Evolutionary conservation across 495 filamentous ascomycete genomes (phyloP).

Genomic region (Hypoxylon trugodes): DNA sequence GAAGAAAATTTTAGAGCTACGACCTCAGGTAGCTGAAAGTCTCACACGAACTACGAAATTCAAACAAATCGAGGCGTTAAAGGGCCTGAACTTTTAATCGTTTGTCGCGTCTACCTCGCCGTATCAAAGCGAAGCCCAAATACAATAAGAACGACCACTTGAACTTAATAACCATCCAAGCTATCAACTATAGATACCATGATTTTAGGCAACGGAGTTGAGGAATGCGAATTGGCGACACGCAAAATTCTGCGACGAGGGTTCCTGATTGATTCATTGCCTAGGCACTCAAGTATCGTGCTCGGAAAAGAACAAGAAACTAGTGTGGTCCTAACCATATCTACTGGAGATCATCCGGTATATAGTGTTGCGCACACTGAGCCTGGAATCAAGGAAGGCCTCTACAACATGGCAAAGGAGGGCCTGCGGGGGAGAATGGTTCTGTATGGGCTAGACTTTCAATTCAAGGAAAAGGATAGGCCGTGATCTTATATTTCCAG

Average conservation of each 20-base stretch:
- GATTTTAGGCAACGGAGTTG: conserved; percentile 4
- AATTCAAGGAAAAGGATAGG: conserved; percentile 14
- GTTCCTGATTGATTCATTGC: conserved; percentile 9
- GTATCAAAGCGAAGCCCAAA: background rate
- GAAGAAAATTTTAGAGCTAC: too few relatives aligned
- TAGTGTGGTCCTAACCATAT: conserved; percentile 18
- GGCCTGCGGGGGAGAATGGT: conserved; percentile 31
- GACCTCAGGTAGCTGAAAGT: too few relatives aligned
- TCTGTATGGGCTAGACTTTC: conserved; percentile 25
- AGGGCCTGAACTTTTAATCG: too few relatives aligned
- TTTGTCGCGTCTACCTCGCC: background rate
- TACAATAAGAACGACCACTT: background rate
- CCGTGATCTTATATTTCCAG: background rate
- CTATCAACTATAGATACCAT: background rate
- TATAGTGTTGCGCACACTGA: background rate
- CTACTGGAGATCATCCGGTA: conserved; percentile 8
- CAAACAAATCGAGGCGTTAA: too few relatives aligned
- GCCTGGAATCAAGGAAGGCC: conserved; percentile 22
- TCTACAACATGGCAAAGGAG: conserved; percentile 18
- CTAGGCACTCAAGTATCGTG: conserved; percentile 9
- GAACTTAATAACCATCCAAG: background rate
- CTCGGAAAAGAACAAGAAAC: conserved; percentile 14
- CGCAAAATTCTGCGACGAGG: conserved; percentile 24
- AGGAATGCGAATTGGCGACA: conserved; percentile 14
- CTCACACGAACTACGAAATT: too few relatives aligned